Evolutionary conservation across 306 rosid species (phyloP), one percentile per base, ranked within the genome.

Genomic region (Gleditsia sinensis): DNA sequence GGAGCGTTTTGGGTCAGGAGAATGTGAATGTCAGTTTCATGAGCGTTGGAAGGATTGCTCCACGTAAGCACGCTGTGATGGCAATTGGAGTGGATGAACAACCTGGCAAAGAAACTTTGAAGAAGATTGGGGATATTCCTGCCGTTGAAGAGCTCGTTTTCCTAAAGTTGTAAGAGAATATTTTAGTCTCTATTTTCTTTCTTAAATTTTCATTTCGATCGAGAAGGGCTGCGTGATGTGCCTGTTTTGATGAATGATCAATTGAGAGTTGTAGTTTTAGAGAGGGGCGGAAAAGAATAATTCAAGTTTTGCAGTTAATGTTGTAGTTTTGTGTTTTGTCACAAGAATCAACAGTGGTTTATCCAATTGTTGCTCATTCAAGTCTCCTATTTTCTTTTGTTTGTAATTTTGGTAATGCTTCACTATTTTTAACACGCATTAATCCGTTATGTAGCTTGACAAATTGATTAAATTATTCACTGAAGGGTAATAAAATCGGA

Each of bases 51-150:
- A 92, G 99, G 81, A 86, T 85, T 45, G 98, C 99, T 46, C 99
- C 99, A n/a, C 83, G 99, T 40, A 95, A 90, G 90, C 99, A 90
- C 46, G 99, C 99, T 78, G 89, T 95, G 33, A 95, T 95, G 99
- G 99, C 99, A 23, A 95, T 95, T 30, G 99, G 99, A 27, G 99
- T 95, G 20, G 99, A 95, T 69, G 99, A 95, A 0, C 91, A 57
- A 71, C 99, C 99, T 36, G 74, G 87, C 72, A 86, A 95, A 71
- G 80, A 86, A 72, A 6, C 89, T 30, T 76, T 95, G 89, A 90
- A 87, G 85, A 91, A 69, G 92, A 94, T 94, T 45, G 98, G 98
- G 11, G 90, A 84, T 1, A 82, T 94, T 71, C 85, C 97, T 10
- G 98, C 99, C 30, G 21, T 95, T 39, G 97, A 95, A 78, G 99